These are phyloP conservation scores for Gentiana dahurica DNA, from an alignment of 257 asterid species.

Conservation along the genomic window DNA sequence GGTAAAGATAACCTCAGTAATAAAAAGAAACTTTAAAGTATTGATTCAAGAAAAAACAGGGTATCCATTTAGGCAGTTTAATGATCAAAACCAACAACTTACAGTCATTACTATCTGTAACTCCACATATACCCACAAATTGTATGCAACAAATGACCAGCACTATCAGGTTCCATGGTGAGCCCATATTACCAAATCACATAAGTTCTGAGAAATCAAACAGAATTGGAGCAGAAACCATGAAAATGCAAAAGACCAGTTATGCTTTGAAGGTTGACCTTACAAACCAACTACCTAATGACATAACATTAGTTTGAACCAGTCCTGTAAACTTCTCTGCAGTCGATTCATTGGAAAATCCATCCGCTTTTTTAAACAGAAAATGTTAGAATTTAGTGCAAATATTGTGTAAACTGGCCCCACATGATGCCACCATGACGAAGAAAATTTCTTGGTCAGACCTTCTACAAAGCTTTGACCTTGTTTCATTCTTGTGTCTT, in stretches of 20 bases:
- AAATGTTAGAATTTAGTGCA: not conserved
- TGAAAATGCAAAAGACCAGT: not conserved
- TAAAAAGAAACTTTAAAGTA: no score
- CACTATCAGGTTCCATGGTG: constrained; percentile 12
- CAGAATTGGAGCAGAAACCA: constrained; percentile 4
- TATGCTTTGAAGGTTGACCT: not conserved
- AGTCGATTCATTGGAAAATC: not conserved
- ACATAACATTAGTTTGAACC: constrained; percentile 3
- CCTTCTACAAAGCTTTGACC: not conserved
- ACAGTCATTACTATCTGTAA: constrained; percentile 48
- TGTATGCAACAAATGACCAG: constrained; percentile 30
- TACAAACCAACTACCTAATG: not conserved
- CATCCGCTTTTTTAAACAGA: no score
- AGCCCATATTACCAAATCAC: constrained; percentile 30
- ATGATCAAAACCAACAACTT: constrained; percentile 8
- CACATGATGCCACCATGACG: not conserved
- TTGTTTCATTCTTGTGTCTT: not conserved
- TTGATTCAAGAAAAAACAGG: no score
- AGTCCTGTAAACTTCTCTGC: not conserved
- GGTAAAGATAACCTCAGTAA: no score
- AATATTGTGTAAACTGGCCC: not conserved
- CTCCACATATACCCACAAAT: constrained; percentile 21
- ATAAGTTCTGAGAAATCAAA: not conserved
- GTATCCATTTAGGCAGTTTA: no score
- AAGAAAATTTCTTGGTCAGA: not conserved